These are phyloP conservation scores for Lentinula sp. DNA, from an alignment of 768 basidiomycete genomes.

Conservation along the genomic window DNA sequence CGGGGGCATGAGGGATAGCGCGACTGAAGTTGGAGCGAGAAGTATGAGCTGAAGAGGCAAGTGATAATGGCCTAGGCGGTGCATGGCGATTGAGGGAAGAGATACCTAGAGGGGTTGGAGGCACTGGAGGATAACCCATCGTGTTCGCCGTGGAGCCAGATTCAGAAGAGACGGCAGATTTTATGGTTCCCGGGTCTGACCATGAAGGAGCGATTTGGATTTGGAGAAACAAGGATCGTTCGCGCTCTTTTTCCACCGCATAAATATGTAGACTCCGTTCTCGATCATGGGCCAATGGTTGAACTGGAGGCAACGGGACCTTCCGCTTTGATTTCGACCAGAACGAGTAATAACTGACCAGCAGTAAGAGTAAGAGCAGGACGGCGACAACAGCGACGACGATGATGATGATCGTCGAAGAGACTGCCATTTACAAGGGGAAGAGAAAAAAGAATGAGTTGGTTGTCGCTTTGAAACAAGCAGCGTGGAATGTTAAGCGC, in stretches of 20 bases:
- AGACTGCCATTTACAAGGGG: background rate
- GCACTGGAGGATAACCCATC: background rate
- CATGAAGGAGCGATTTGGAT: background rate
- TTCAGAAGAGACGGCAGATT: slow-evolving; percentile 4
- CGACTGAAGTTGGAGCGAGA: slow-evolving; percentile 19
- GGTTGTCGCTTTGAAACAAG: background rate
- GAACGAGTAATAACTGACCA: slow-evolving; percentile 1
- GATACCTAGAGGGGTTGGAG: background rate
- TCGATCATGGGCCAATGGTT: slow-evolving; percentile 58
- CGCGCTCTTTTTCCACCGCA: background rate
- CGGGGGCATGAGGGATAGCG: slow-evolving; percentile 34
- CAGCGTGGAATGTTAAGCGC: background rate
- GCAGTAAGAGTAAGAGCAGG: background rate
- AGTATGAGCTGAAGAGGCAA: slow-evolving; percentile 12
- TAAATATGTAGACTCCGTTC: slow-evolving; percentile 16
- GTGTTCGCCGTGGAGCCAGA: slow-evolving; percentile 10
- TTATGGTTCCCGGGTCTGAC: background rate
- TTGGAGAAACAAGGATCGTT: background rate
- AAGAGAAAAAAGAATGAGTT: background rate
- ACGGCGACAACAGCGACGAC: background rate
- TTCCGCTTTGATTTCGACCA: background rate
- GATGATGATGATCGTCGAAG: background rate
- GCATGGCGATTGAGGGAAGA: slow-evolving; percentile 15
- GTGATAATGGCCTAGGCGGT: slow-evolving; percentile 13
- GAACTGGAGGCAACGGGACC: slow-evolving; percentile 56